Conservation (phyloP, 345 rosid species). For the Eucalyptus regnans region DNA sequence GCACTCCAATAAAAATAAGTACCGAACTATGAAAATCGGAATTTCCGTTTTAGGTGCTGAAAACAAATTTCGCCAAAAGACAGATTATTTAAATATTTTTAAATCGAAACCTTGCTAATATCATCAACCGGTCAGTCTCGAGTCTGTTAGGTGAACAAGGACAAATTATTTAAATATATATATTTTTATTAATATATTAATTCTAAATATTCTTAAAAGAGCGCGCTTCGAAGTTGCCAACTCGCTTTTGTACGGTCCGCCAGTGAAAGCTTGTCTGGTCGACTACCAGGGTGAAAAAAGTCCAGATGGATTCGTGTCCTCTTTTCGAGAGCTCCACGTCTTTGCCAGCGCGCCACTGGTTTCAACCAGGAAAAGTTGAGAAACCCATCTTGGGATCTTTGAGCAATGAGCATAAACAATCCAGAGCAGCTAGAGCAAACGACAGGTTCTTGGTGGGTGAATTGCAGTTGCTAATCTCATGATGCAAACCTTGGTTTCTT, state of each 20-base stretch:
- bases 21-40: neutral
- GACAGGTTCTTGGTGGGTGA: neutral
- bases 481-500: neutral
- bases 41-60: neutral
- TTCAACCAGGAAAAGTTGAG: neutral
- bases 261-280: neutral
- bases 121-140: neutral
- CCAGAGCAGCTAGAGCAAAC: neutral
- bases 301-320: neutral
- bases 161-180: neutral
- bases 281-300: neutral
- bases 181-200: neutral
- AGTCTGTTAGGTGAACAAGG: neutral
- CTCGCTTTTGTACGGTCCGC: neutral
- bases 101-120: neutral
- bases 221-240: neutral
- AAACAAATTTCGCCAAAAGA: neutral
- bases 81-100: neutral
- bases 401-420: neutral
- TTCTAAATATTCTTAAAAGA: neutral
- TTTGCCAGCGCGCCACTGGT: neutral
- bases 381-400: neutral
- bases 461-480: neutral
- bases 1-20: neutral
- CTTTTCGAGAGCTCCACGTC: neutral